These are phyloP conservation scores for Apiospora aurea DNA, from an alignment of 2,329 filamentous ascomycete species.

Conservation along the genomic window DNA sequence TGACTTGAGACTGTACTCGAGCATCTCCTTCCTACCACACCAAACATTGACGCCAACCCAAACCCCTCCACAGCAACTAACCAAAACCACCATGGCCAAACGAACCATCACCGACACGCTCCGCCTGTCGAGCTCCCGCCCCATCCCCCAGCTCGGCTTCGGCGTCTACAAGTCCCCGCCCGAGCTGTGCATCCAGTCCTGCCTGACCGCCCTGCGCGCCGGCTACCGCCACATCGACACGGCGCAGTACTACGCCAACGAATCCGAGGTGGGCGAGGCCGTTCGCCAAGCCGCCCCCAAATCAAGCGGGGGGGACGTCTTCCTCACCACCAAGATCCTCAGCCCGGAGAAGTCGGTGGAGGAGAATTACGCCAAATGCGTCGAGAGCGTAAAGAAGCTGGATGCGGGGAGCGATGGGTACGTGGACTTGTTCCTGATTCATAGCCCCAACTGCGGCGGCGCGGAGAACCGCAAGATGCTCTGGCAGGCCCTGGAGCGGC, in stretches of 20 bases:
- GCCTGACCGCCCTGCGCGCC: slow-evolving; percentile 60
- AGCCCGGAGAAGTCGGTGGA: slow-evolving; percentile 59
- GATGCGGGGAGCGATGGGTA: slow-evolving; percentile 57
- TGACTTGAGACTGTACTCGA: neutral
- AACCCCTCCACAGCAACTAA: neutral
- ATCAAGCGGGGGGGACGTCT: slow-evolving; percentile 59
- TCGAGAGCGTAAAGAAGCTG: slow-evolving; percentile 70
- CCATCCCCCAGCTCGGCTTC: slow-evolving; percentile 73
- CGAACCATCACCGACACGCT: slow-evolving; percentile 52
- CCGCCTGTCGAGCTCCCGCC: slow-evolving; percentile 55
- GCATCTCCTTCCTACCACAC: neutral
- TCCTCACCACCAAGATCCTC: slow-evolving; percentile 75
- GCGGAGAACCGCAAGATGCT: slow-evolving; percentile 61
- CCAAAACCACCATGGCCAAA: neutral
- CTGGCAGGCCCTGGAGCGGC: slow-evolving; percentile 71
- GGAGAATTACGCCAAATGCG: slow-evolving; percentile 63
- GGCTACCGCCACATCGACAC: slow-evolving; percentile 73
- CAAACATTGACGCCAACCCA: neutral
- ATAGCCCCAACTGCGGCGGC: slow-evolving; percentile 63
- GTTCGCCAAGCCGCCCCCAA: slow-evolving; percentile 59
- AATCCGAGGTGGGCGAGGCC: slow-evolving; percentile 70
- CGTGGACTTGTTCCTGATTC: slow-evolving; percentile 72
- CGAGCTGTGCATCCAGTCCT: slow-evolving; percentile 63
- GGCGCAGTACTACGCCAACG: slow-evolving; percentile 71
- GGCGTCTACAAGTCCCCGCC: slow-evolving; percentile 71